A percentile compares a stretch with the other conserved stretches of the same genome.
Evolutionary conservation across 2,329 filamentous ascomycete species (phyloP).

Genomic region (Capronia epimyces): DNA sequence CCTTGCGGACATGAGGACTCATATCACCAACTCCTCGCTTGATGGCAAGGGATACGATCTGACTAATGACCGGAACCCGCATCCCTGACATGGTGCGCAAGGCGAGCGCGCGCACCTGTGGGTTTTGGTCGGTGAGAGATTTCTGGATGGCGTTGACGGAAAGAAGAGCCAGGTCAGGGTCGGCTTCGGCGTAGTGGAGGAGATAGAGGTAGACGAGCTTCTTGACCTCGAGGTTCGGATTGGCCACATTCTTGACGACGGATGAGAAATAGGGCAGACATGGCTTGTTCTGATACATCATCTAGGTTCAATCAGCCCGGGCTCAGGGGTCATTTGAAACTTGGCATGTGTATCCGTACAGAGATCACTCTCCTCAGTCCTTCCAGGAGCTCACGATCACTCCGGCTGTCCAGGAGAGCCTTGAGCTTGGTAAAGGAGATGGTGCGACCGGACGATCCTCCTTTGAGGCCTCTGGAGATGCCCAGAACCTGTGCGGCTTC

Average conservation of each 20-base stretch:
- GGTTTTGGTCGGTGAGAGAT: conserved; percentile 85
- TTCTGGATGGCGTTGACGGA: conserved; percentile 99
- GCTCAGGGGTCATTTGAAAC: too few species aligned
- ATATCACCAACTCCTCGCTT: conserved; percentile 91
- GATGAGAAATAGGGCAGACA: conserved; percentile 94
- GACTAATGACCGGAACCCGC: conserved; percentile 92
- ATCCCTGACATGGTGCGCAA: conserved; percentile 97
- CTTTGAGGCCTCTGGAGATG: conserved; percentile 45
- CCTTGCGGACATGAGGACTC: conserved; percentile 88
- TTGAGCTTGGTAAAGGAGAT: conserved; percentile 81
- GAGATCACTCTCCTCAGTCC: conserved; percentile 82
- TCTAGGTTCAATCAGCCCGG: conserved; percentile 50
- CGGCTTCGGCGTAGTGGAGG: conserved; percentile 90
- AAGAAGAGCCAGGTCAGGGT: conserved; percentile 88
- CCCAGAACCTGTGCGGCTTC: conserved; percentile 90
- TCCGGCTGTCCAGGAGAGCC: conserved; percentile 88
- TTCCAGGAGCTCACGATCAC: conserved; percentile 87
- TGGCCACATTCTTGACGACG: conserved; percentile 95
- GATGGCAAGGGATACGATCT: conserved; percentile 93
- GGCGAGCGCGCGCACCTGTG: conserved; percentile 83
- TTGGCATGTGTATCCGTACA: conserved; percentile 45
- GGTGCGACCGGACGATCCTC: conserved; percentile 57
- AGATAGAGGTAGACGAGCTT: conserved; percentile 99
- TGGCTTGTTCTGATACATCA: conserved; percentile 89
- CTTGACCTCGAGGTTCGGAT: conserved; percentile 88